A percentile compares a stretch with the other conserved stretches of the same genome.
phyloP scores from a whole-genome alignment of 2,329 filamentous ascomycete species.

The Sphaerostilbella broomeana region DNA sequence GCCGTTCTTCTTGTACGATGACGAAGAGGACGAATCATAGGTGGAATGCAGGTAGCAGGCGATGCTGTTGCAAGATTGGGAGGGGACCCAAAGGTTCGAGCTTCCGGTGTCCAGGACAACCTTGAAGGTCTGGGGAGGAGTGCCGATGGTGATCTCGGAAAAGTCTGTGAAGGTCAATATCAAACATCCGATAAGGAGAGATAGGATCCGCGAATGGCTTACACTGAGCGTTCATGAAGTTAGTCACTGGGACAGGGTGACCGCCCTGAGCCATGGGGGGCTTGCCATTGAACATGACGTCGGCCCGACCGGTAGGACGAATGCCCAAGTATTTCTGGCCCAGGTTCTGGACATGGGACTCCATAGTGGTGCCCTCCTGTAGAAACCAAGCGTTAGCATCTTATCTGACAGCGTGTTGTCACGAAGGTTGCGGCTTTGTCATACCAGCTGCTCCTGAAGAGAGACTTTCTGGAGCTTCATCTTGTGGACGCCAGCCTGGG shows the following conservation, averaged over 20 bases:
- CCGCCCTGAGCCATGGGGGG: constrained; percentile 57
- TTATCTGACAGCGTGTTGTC: constrained; percentile 14
- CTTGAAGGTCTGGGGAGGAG: constrained; percentile 92
- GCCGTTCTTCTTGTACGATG: constrained; percentile 90
- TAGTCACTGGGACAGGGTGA: constrained; percentile 84
- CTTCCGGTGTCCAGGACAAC: constrained; percentile 97
- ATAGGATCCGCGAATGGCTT: no score
- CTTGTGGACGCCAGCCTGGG: constrained; percentile 83
- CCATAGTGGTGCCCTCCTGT: constrained; percentile 72
- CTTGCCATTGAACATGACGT: constrained; percentile 74
- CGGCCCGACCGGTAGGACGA: constrained; percentile 60
- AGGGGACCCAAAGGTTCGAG: constrained; percentile 98
- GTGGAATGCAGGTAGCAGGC: constrained; percentile 97
- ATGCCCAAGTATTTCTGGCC: constrained; percentile 93
- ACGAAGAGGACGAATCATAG: constrained; percentile 87
- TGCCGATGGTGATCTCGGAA: constrained; percentile 90
- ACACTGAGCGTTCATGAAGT: constrained; percentile 99
- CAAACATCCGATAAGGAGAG: no score
- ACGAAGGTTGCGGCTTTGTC: constrained; percentile 27
- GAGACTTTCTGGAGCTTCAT: constrained; percentile 97
- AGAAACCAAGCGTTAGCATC: constrained; percentile 3
- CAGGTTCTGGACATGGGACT: constrained; percentile 72
- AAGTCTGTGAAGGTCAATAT: no score
- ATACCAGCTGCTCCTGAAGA: constrained; percentile 83
- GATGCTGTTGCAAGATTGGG: constrained; percentile 82